Percentiles rank a stretch among this genome's conserved stretches.
Evolutionary conservation across 2,329 filamentous ascomycete species (phyloP).

Genomic region (Aureobasidium lini): DNA sequence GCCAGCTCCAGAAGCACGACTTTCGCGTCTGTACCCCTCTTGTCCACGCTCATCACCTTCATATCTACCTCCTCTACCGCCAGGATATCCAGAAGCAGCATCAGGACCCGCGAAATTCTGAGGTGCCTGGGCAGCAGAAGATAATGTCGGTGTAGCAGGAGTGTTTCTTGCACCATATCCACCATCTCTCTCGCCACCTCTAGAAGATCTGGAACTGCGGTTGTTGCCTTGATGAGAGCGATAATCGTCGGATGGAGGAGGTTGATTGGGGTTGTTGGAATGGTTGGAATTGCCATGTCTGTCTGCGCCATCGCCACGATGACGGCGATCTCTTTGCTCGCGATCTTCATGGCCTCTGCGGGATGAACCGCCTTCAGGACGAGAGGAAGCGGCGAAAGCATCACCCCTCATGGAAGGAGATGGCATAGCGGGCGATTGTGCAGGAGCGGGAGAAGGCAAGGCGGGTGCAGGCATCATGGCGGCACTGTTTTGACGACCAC

Average conservation of each 20-base stretch:
- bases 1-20: background rate
- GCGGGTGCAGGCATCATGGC: background rate
- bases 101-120: background rate
- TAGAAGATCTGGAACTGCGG: background rate
- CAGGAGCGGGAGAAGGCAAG: background rate
- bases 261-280: no score
- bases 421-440: background rate
- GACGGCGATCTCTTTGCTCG: conserved; percentile 15
- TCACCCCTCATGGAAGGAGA: background rate
- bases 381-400: background rate
- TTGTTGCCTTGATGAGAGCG: background rate
- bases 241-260: background rate
- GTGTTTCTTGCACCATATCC: background rate
- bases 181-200: conserved; percentile 20
- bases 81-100: background rate
- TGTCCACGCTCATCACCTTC: background rate
- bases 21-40: background rate
- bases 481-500: background rate
- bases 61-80: background rate
- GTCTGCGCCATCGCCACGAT: conserved; percentile 15
- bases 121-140: background rate
- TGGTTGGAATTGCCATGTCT: conserved; percentile 13
- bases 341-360: conserved; percentile 21
- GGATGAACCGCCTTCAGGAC: background rate
- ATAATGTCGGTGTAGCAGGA: background rate